Evolutionary conservation across 768 basidiomycete genomes (phyloP).

Genomic region (Lactarius hatsudake): DNA sequence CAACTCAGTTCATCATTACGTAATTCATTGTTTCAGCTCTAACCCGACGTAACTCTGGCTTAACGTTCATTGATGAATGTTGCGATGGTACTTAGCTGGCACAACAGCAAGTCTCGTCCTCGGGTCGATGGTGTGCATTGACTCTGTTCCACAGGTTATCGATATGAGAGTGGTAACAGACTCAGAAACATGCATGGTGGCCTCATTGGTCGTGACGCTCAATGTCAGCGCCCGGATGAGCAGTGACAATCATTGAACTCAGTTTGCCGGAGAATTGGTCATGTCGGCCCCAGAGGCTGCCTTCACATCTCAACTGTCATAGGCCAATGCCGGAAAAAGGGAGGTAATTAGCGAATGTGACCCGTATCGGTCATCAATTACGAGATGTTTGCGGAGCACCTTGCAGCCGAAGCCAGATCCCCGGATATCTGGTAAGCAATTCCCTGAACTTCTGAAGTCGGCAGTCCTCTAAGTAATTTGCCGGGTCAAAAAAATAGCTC

Average conservation of each 20-base stretch:
- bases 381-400: conserved; percentile 5
- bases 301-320: conserved; percentile 22
- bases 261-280: conserved; percentile 24
- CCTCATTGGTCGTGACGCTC: conserved; percentile 8
- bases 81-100: background rate
- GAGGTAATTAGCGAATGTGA: conserved; percentile 11
- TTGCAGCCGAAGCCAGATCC: conserved; percentile 15
- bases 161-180: conserved; percentile 1
- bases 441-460: background rate
- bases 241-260: conserved; percentile 27
- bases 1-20: conserved; percentile 10
- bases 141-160: background rate
- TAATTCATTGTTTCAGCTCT: conserved; percentile 2
- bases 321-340: conserved; percentile 18
- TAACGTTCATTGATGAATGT: conserved; percentile 12
- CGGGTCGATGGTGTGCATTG: background rate
- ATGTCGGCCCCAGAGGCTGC: conserved; percentile 2
- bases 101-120: background rate
- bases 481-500: background rate
- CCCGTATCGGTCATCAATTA: conserved; percentile 16
- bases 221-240: conserved; percentile 23
- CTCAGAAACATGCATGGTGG: background rate
- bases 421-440: conserved; percentile 6
- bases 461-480: background rate
- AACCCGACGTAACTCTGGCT: conserved; percentile 21